Conservation (phyloP, 163 green algal species). For the Scenedesmus sp. region DNA sequence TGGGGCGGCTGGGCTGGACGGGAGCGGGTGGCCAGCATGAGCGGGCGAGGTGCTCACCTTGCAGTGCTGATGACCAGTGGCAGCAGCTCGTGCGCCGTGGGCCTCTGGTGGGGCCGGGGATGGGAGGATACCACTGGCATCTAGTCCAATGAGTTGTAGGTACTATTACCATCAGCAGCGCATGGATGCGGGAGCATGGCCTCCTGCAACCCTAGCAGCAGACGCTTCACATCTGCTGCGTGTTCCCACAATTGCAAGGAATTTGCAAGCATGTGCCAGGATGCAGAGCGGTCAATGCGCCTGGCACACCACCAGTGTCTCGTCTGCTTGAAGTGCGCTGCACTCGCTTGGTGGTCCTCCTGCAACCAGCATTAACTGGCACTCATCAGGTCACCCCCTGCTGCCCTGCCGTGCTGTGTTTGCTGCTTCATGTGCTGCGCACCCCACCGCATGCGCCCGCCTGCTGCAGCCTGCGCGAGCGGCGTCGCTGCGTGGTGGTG, state of each 20-base stretch:
- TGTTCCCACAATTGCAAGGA: not conserved
- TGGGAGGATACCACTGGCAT: too few species aligned
- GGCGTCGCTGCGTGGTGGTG: conserved; percentile 79
- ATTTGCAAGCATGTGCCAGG: not conserved
- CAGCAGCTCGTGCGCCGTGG: too few species aligned
- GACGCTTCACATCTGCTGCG: not conserved
- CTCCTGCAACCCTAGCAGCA: not conserved
- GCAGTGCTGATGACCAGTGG: too few species aligned
- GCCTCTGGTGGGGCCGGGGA: too few species aligned
- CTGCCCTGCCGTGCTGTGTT: not conserved
- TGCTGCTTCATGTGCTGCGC: not conserved
- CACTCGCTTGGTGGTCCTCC: not conserved
- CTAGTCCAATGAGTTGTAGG: too few species aligned
- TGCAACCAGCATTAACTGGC: not conserved
- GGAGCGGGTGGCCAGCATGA: too few species aligned
- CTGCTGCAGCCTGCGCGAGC: conserved; percentile 72
- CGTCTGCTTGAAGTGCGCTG: not conserved
- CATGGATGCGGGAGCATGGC: not conserved
- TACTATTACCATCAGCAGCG: too few species aligned
- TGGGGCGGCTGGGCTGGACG: not conserved
- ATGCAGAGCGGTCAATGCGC: not conserved
- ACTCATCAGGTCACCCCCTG: not conserved
- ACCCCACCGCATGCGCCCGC: too few species aligned
- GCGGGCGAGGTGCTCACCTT: too few species aligned
- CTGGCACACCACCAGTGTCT: not conserved